A percentile compares a stretch with the other conserved stretches of the same genome.
These are phyloP conservation scores for Phialophora tarda DNA, from an alignment of 2,329 filamentous ascomycete genomes.

Conservation along the genomic window DNA sequence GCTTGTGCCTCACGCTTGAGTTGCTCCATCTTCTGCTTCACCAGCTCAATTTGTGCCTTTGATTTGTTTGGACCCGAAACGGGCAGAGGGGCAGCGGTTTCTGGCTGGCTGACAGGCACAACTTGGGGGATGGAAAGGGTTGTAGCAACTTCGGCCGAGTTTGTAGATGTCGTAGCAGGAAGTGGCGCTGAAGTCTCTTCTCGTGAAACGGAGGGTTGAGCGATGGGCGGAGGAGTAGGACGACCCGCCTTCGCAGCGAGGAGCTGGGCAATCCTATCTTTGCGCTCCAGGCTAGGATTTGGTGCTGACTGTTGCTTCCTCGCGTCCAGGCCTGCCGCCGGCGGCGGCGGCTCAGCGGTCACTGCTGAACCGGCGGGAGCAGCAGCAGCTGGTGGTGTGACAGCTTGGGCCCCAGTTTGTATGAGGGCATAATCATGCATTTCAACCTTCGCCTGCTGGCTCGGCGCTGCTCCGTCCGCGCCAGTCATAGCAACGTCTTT, in stretches of 20 bases:
- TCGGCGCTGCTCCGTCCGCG: neutral
- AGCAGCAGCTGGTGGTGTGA: neutral
- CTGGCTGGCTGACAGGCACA: slow-evolving; percentile 7
- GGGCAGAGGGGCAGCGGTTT: neutral
- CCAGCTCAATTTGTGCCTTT: slow-evolving; percentile 73
- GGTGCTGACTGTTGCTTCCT: slow-evolving; percentile 39
- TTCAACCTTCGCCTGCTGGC: neutral
- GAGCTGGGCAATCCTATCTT: slow-evolving; percentile 76
- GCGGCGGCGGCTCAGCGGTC: slow-evolving; percentile 5
- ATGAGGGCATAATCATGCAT: neutral
- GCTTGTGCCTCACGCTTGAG: slow-evolving; percentile 62
- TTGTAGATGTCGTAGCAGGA: slow-evolving; percentile 1
- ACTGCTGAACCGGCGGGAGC: neutral
- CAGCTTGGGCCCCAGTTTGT: neutral
- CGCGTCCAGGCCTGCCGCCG: slow-evolving; percentile 12
- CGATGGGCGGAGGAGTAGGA: slow-evolving; percentile 21
- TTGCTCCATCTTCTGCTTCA: slow-evolving; percentile 79
- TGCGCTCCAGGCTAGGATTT: slow-evolving; percentile 65
- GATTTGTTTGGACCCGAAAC: slow-evolving; percentile 48
- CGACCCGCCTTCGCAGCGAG: slow-evolving; percentile 74
- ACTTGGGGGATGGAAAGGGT: neutral
- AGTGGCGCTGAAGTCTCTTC: slow-evolving; percentile 6
- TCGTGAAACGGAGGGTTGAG: neutral
- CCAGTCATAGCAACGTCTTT: neutral
- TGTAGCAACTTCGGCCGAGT: neutral